These are phyloP conservation scores for Sporothrix brunneoviolacea DNA, from an alignment of 2,329 filamentous ascomycete genomes.

Conservation along the genomic window DNA sequence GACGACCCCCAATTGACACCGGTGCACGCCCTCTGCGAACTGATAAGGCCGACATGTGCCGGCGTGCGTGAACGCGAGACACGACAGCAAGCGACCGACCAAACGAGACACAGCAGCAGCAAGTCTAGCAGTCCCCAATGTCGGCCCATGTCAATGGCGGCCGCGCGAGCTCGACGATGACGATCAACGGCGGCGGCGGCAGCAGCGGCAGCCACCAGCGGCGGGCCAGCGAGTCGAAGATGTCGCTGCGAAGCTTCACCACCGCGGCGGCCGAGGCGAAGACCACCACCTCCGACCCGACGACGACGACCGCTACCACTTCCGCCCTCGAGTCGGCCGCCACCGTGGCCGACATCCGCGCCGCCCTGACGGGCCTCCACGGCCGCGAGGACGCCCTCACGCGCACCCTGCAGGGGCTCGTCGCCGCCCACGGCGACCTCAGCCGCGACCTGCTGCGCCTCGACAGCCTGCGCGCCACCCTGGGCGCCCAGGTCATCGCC, in stretches of 20 bases:
- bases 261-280: not conserved
- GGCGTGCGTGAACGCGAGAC: no score
- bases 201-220: slow-evolving; percentile 2
- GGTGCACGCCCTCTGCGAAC: no score
- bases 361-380: slow-evolving; percentile 68
- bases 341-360: slow-evolving; percentile 71
- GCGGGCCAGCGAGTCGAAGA: slow-evolving; percentile 1
- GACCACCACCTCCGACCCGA: not conserved
- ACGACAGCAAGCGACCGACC: no score
- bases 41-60: no score
- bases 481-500: slow-evolving; percentile 79
- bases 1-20: no score
- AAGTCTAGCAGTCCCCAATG: no score
- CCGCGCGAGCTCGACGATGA: not conserved
- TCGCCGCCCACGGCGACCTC: slow-evolving; percentile 79
- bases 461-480: slow-evolving; percentile 79
- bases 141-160: not conserved
- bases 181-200: slow-evolving; percentile 4
- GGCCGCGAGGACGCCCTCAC: slow-evolving; percentile 69
- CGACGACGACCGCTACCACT: not conserved
- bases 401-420: slow-evolving; percentile 64
- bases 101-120: no score
- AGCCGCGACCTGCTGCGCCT: slow-evolving; percentile 79
- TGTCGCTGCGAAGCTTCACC: not conserved
- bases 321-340: slow-evolving; percentile 58